A percentile compares a stretch with the other conserved stretches of the same genome.
Conservation (phyloP, 2,329 filamentous ascomycete species). For the Fusarium succisae region DNA sequence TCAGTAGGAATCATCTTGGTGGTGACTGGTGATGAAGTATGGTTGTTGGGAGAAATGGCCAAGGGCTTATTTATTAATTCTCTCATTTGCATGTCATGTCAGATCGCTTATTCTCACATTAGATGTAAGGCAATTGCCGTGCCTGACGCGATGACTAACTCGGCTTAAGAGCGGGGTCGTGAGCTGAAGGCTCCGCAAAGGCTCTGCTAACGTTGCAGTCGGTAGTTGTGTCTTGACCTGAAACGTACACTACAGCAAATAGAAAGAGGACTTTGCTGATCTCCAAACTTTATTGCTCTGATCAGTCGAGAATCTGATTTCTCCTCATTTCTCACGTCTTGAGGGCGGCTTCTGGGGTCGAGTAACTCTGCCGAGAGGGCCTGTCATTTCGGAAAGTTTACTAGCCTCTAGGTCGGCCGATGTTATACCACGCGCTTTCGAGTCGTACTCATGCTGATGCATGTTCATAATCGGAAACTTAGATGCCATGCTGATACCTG, state of each 20-base stretch:
- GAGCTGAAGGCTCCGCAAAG: background rate
- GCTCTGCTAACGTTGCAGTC: background rate
- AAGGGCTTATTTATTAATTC: background rate
- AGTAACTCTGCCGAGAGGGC: background rate
- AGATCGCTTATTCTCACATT: background rate
- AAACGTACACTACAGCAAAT: background rate
- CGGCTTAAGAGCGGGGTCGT: background rate
- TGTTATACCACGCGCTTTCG: fast-evolving
- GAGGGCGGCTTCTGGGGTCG: background rate
- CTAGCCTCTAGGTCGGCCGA: fast-evolving
- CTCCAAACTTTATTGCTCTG: background rate
- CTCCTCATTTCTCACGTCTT: background rate
- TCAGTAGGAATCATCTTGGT: background rate
- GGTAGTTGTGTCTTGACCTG: background rate
- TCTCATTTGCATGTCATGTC: background rate
- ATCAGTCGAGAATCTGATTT: background rate
- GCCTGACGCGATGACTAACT: background rate
- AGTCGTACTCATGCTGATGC: too few relatives aligned
- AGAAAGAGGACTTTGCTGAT: fast-evolving
- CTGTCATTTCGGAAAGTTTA: background rate
- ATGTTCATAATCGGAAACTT: too few relatives aligned
- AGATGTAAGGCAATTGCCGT: background rate
- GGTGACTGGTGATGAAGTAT: fast-evolving
- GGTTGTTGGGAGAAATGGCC: too few relatives aligned
- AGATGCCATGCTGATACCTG: background rate